These are phyloP conservation scores for Verticillium nubilum DNA, from an alignment of 2,329 filamentous ascomycete genomes.

Conservation along the genomic window DNA sequence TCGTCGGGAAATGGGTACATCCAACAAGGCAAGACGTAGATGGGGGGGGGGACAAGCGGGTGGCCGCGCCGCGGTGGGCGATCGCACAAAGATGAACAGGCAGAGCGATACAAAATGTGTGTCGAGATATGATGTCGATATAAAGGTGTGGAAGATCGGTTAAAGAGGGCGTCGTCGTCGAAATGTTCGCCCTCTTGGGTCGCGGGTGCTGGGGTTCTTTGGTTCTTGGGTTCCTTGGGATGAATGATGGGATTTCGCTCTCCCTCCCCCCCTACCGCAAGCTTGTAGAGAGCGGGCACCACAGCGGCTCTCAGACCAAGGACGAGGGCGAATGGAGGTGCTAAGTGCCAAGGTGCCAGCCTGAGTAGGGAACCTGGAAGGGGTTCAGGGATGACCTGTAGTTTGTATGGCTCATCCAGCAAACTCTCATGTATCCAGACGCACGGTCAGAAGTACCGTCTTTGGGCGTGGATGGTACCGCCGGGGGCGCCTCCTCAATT, in stretches of 20 bases:
- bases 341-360: background rate
- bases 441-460: background rate
- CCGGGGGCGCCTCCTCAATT: slow-evolving; percentile 5
- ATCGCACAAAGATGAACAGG: background rate
- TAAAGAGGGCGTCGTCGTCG: background rate
- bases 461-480: background rate
- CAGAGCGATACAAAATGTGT: background rate
- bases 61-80: background rate
- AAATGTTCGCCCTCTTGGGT: background rate
- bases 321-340: background rate
- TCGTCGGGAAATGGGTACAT: background rate
- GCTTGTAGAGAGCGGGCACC: background rate
- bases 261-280: background rate
- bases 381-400: background rate
- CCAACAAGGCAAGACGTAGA: background rate
- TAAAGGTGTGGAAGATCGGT: background rate
- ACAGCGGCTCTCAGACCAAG: background rate
- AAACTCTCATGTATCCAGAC: background rate
- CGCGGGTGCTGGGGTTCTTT: background rate
- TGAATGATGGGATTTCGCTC: background rate
- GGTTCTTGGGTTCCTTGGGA: background rate
- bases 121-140: background rate
- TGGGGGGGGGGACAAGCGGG: background rate
- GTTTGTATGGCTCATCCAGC: background rate
- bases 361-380: background rate